These are phyloP conservation scores for Ascochyta fabae DNA, from an alignment of 2,329 filamentous ascomycete genomes.

Conservation along the genomic window DNA sequence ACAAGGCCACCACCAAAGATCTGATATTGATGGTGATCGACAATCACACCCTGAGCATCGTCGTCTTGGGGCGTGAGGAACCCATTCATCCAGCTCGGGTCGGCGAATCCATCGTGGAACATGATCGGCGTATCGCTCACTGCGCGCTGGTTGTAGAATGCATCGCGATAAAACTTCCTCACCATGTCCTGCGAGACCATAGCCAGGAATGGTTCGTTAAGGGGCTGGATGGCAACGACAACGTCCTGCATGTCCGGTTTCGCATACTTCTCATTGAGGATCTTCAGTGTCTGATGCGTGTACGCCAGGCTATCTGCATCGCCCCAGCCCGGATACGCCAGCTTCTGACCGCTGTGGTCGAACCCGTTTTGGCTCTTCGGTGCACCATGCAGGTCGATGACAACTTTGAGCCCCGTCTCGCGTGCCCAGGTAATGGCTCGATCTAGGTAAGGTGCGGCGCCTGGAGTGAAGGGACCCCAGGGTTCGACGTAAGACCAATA, in stretches of 20 bases:
- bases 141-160: slow-evolving; percentile 57
- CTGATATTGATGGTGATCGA: slow-evolving; percentile 75
- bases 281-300: slow-evolving; percentile 63
- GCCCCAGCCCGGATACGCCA: slow-evolving; percentile 53
- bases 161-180: slow-evolving; percentile 62
- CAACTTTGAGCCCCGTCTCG: slow-evolving; percentile 59
- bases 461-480: slow-evolving; percentile 58
- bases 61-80: slow-evolving; percentile 61
- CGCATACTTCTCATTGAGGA: slow-evolving; percentile 64
- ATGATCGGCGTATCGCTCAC: slow-evolving; percentile 58
- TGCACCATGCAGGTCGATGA: slow-evolving; percentile 64
- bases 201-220: slow-evolving; percentile 64
- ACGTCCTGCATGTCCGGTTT: slow-evolving; percentile 61
- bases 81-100: slow-evolving; percentile 64
- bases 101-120: slow-evolving; percentile 63
- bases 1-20: slow-evolving; percentile 62
- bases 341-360: slow-evolving; percentile 64
- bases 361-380: slow-evolving; percentile 65
- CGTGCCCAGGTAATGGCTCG: slow-evolving; percentile 63
- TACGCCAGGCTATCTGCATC: slow-evolving; percentile 55
- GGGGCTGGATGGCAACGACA: slow-evolving; percentile 62
- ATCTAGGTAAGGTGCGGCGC: slow-evolving; percentile 61
- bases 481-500: slow-evolving; percentile 57
- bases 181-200: slow-evolving; percentile 54
- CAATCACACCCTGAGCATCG: slow-evolving; percentile 59